These are phyloP conservation scores for Plasmodium sp. DNA, from an alignment of 169 alveolate genomes.

Conservation along the genomic window DNA sequence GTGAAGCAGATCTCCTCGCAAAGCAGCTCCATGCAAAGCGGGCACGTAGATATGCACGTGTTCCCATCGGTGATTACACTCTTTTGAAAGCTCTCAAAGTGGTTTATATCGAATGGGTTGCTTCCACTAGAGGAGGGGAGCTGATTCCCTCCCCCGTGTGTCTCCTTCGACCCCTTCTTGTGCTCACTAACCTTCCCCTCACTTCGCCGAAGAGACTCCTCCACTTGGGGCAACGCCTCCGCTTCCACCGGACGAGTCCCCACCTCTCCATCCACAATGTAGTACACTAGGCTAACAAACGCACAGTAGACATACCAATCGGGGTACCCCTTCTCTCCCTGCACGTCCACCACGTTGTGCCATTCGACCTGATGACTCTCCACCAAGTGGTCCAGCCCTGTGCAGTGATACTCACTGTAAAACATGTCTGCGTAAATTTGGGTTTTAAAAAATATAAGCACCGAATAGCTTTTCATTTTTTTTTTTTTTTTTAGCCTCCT, in stretches of 20 bases:
- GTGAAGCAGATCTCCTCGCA: slow-evolving; percentile 16
- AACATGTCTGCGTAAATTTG: slow-evolving; percentile 74
- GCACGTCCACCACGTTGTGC: neutral
- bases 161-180: neutral
- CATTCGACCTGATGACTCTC: neutral
- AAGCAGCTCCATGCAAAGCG: slow-evolving; percentile 33
- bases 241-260: neutral
- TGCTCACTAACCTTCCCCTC: neutral
- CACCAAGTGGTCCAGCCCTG: neutral
- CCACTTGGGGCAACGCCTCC: neutral
- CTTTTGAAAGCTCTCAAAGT: slow-evolving; percentile 22
- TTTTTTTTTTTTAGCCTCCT: slow-evolving; percentile 50
- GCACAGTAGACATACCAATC: slow-evolving; percentile 51
- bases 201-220: neutral
- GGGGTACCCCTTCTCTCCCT: neutral
- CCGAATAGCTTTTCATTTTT: slow-evolving; percentile 39
- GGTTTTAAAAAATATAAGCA: slow-evolving; percentile 43
- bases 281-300: slow-evolving; percentile 34
- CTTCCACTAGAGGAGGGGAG: neutral
- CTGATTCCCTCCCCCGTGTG: neutral
- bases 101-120: slow-evolving; percentile 32
- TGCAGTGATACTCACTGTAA: slow-evolving; percentile 50
- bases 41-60: slow-evolving; percentile 37
- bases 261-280: slow-evolving; percentile 7
- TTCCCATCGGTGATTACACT: slow-evolving; percentile 32